Base-by-base conservation (phyloP, 1,284 basidiomycete genomes). In the Ustilago nuda region DNA sequence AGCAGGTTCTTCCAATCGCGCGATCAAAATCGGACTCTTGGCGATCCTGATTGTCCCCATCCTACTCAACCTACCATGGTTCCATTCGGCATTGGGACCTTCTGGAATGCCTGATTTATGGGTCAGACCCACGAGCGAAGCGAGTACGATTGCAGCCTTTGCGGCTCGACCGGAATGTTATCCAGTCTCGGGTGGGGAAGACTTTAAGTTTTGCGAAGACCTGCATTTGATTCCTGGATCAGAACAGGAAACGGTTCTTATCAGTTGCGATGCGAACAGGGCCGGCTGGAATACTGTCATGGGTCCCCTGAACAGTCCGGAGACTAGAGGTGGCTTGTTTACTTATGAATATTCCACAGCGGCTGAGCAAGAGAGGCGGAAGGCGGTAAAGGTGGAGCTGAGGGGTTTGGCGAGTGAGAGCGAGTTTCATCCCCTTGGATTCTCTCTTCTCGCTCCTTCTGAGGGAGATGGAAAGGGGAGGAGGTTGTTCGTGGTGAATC, bases 251-350 rank as follows among this genome's bases (percentile, higher is more conserved):
- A 56, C 61, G 35, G 76, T 61, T 13, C 17, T 79, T 19, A 53
- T 76, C 43, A 70, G 63, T 19, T 79, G 77, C 39, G 77, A 79
- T 56, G 56, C 66, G 9, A 55, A 56, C 19, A n/a, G 77, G 15
- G 56, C 17, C 2, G 23, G 43, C 0, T 76, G 77, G 74, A 79
- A 77, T 23, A 79, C 77, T 0, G 77, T 79, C 36, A 76, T 79
- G 73, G 77, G 77, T 1, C 74, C 66, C 1, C 60, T 72, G 1
- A 4, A 8, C 7, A 50, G 61, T 53, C 43, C 70, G 0, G 8
- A 30, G 8, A 60, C 69, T 0, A 35, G 70, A 8, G 73, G 77
- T 0, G 39, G 45, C 8, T 46, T 79, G 54, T 79, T 64, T 23
- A 64, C 64, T 1, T 70, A 66, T 45, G 51, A 53, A 36, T 68